These are phyloP conservation scores for Phialophora tarda DNA, from an alignment of 2,329 filamentous ascomycete genomes.

Conservation along the genomic window DNA sequence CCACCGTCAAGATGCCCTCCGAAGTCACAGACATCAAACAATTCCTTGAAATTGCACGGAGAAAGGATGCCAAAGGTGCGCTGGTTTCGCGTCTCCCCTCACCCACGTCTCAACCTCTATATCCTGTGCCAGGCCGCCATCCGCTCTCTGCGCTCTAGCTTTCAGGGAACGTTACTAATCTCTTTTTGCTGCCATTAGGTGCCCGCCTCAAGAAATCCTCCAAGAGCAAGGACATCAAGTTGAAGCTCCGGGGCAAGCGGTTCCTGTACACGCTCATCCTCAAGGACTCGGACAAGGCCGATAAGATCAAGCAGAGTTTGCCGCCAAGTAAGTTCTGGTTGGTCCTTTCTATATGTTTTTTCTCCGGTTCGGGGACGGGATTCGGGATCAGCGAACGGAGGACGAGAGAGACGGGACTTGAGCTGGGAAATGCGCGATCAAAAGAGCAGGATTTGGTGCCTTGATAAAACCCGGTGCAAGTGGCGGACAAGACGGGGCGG, in stretches of 20 bases:
- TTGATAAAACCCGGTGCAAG: neutral
- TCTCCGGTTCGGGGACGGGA: neutral
- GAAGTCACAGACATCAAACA: constrained; percentile 99
- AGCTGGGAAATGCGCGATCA: neutral
- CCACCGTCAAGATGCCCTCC: constrained; percentile 80
- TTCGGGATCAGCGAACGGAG: neutral
- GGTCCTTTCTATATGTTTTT: neutral
- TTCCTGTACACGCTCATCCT: constrained; percentile 98
- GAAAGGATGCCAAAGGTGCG: constrained; percentile 99
- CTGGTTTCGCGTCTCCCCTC: constrained; percentile 45
- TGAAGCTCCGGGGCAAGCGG: constrained; percentile 99
- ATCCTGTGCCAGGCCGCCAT: neutral
- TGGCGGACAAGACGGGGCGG: neutral
- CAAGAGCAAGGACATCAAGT: constrained; percentile 84
- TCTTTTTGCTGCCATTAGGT: constrained; percentile 57
- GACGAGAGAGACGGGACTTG: neutral
- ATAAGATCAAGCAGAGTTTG: constrained; percentile 99
- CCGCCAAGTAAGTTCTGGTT: constrained; percentile 77
- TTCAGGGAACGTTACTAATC: neutral
- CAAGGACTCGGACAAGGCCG: constrained; percentile 98
- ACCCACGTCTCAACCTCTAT: neutral
- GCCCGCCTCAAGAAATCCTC: constrained; percentile 96
- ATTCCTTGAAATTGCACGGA: constrained; percentile 99
- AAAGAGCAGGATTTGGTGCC: neutral
- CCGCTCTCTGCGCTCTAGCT: neutral